Conservation (phyloP, 768 basidiomycete genomes). For the Hemileccinum rubropunctum region DNA sequence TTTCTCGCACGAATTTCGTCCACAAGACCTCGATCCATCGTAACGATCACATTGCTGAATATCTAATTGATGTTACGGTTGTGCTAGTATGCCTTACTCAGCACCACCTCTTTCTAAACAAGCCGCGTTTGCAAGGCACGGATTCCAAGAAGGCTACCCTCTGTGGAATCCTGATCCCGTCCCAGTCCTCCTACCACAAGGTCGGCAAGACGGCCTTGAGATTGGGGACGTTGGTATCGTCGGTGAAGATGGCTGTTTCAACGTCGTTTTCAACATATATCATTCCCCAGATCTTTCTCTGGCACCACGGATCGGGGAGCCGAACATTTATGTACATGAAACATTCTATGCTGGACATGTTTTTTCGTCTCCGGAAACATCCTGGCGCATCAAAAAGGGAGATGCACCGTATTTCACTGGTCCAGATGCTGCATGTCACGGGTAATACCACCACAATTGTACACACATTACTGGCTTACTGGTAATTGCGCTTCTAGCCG, state of each 20-base stretch:
- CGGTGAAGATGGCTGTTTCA: not conserved
- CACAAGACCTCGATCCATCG: too few species aligned
- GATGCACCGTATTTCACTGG: not conserved
- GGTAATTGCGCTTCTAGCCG: not conserved
- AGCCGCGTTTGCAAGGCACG: constrained; percentile 1
- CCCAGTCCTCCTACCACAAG: not conserved
- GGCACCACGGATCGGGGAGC: not conserved
- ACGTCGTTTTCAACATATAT: not conserved
- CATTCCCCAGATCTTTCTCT: not conserved
- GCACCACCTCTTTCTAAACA: not conserved
- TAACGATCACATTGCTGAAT: not conserved
- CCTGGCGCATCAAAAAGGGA: not conserved
- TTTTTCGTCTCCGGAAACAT: not conserved
- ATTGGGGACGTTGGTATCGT: not conserved
- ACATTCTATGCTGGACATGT: not conserved
- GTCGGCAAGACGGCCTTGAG: not conserved
- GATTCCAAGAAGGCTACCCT: not conserved
- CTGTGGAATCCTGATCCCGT: not conserved
- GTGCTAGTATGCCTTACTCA: not conserved
- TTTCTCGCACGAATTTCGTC: too few species aligned
- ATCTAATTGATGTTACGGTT: too few species aligned
- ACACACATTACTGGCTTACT: not conserved
- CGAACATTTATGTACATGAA: not conserved
- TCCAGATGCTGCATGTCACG: not conserved
- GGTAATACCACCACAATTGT: not conserved